Evolutionary conservation across 169 alveolate genomes (phyloP), one percentile per base, ranked within the genome.

Genomic region (Plasmodium knowlesi): DNA sequence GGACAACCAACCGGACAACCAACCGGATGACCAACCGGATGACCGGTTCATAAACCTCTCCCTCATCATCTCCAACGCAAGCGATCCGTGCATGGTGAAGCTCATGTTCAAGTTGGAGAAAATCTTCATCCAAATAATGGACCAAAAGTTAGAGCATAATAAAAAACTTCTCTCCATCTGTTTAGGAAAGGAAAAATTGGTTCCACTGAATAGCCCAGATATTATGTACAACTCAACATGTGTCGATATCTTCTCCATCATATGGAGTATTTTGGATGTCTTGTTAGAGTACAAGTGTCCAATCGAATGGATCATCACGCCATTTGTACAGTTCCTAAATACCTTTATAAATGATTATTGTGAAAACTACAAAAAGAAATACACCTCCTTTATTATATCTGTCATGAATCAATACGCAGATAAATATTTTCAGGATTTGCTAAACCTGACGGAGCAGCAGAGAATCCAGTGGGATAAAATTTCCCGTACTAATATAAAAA

Each of bases 231-330:
- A 91, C 83, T 43, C 95, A 10, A 91, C 95, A 19, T 14, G 81
- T 50, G 95, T 91, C 0, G 95, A 91, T 28, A 91, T 91, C 2
- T 81, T 91, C 54, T 81, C 95, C 34, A 82, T 91, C 1, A 82
- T 91, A 30, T 91, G 78, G n/a, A 67, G 74, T 16, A 91, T 91
- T 71, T 91, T 91, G 57, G 95, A 91, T 16, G 86, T 53, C 0
- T 72, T 91, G 12, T 91, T 91, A 67, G 79, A 82, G 50, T 91
- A 91, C 76, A 91, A 80, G 14, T 91, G 91, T 19, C 95, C 95
- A 46, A 80, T 91, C 3, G 95, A 91, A 70, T 91, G 95, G 95
- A 82, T 91, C 39, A 74, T 91, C 14, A 82, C 92, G 1, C 95
- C 95, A 0, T 91, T 91, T 82, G 37, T 91, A 5, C 92, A 81